A percentile compares a stretch with the other conserved stretches of the same genome.
These are phyloP conservation scores for Torrubiella hemipterigena DNA, from an alignment of 2,329 filamentous ascomycete species.

Conservation along the genomic window DNA sequence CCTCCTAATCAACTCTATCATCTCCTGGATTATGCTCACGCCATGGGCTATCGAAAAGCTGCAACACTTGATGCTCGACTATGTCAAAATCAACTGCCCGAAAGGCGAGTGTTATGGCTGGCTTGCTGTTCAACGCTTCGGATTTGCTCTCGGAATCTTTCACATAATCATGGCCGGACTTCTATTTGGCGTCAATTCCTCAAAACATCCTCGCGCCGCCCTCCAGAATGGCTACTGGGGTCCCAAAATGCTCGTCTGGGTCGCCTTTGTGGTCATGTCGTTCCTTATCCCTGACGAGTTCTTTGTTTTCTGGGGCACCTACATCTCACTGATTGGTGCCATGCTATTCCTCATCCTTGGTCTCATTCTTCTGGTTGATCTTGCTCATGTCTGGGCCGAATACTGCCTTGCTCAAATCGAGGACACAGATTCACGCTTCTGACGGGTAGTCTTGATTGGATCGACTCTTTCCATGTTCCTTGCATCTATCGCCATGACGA, in stretches of 20 bases:
- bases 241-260: slow-evolving; percentile 85
- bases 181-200: slow-evolving; percentile 75
- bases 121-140: slow-evolving; percentile 93
- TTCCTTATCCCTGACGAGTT: slow-evolving; percentile 94
- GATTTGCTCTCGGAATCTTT: slow-evolving; percentile 91
- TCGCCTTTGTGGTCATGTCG: slow-evolving; percentile 74
- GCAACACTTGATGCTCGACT: slow-evolving; percentile 83
- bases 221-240: slow-evolving; percentile 99
- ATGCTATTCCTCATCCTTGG: slow-evolving; percentile 91
- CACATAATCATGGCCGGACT: slow-evolving; percentile 78
- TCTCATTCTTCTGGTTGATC: slow-evolving; percentile 81
- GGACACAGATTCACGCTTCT: slow-evolving; percentile 68
- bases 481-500: slow-evolving; percentile 81
- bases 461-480: slow-evolving; percentile 92
- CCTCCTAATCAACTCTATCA: slow-evolving; percentile 88
- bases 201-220: slow-evolving; percentile 74
- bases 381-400: slow-evolving; percentile 95
- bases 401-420: slow-evolving; percentile 93
- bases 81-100: slow-evolving; percentile 88
- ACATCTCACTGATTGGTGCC: slow-evolving; percentile 75
- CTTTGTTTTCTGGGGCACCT: slow-evolving; percentile 94
- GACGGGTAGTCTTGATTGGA: slow-evolving; percentile 79
- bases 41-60: slow-evolving; percentile 97
- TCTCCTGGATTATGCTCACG: slow-evolving; percentile 98
- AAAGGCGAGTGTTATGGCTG: slow-evolving; percentile 89